A percentile compares a stretch with the other conserved stretches of the same genome.
These are phyloP conservation scores for Starmerella stellata DNA, from an alignment of 805 yeast species.

Conservation along the genomic window DNA sequence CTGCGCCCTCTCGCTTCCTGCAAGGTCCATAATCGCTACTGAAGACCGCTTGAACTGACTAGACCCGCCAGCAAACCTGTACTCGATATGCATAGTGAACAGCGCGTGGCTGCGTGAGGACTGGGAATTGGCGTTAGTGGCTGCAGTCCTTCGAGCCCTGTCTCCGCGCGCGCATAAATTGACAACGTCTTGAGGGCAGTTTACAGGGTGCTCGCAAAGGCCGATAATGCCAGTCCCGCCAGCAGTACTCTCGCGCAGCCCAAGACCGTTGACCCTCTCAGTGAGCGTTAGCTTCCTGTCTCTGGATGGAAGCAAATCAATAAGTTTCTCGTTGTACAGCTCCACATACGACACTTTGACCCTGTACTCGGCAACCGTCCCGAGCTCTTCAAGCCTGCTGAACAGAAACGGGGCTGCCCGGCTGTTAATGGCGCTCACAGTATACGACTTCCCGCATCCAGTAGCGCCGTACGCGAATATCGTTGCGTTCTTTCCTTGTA, in stretches of 20 bases:
- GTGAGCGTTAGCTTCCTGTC: no score
- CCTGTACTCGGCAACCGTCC: slow-evolving; percentile 40
- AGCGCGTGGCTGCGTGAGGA: slow-evolving; percentile 92
- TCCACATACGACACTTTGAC: slow-evolving; percentile 53
- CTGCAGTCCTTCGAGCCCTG: slow-evolving; percentile 44
- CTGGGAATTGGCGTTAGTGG: slow-evolving; percentile 80
- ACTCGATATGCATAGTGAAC: slow-evolving; percentile 52
- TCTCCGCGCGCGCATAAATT: slow-evolving; percentile 10
- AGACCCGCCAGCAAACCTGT: slow-evolving; percentile 15
- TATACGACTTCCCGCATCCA: slow-evolving; percentile 93
- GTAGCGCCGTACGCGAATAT: slow-evolving; percentile 93
- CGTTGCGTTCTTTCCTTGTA: slow-evolving; percentile 79
- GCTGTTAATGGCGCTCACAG: slow-evolving; percentile 69
- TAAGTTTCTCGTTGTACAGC: slow-evolving; percentile 76
- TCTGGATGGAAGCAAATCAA: slow-evolving; percentile 41
- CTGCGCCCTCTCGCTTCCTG: slow-evolving; percentile 90
- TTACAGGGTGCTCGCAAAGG: slow-evolving; percentile 43
- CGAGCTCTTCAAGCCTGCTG: slow-evolving; percentile 12
- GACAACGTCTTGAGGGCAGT: slow-evolving; percentile 18
- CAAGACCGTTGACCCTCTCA: slow-evolving; percentile 33
- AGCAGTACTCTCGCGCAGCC: slow-evolving; percentile 45
- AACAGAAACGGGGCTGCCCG: slow-evolving; percentile 63
- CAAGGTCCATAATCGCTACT: slow-evolving; percentile 72
- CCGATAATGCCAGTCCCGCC: slow-evolving; percentile 38
- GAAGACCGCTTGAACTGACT: slow-evolving; percentile 23